A percentile compares a stretch with the other conserved stretches of the same genome.
These are phyloP conservation scores for Sordariomycetes sp. DNA, from an alignment of 2,329 filamentous ascomycete species.

Conservation along the genomic window DNA sequence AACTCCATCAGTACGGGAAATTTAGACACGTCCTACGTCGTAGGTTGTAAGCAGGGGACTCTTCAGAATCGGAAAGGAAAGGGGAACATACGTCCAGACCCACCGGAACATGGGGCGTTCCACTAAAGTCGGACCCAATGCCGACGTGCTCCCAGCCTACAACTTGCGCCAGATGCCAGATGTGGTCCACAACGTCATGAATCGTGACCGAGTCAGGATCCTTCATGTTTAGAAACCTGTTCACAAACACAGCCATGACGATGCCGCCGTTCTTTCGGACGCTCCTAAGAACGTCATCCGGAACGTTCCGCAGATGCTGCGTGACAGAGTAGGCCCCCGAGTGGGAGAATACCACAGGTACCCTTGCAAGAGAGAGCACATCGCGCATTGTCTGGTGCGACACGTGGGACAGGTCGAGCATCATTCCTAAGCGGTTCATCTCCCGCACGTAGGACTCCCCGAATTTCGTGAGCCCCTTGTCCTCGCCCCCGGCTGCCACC, in stretches of 20 bases:
- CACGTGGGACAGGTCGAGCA: constrained; percentile 20
- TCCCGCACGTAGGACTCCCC: constrained; percentile 17
- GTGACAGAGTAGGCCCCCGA: constrained; percentile 14
- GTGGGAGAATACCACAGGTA: constrained; percentile 21
- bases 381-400: constrained; percentile 13
- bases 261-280: constrained; percentile 24
- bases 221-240: constrained; percentile 14
- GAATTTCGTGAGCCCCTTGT: constrained; percentile 16
- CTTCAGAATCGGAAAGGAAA: background rate
- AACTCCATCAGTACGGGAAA: constrained; percentile 11
- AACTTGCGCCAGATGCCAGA: constrained; percentile 8
- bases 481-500: constrained; percentile 11
- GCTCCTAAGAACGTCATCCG: constrained; percentile 23
- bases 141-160: constrained; percentile 19
- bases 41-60: background rate
- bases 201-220: constrained; percentile 13
- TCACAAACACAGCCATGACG: constrained; percentile 26
- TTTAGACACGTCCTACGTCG: constrained; percentile 8
- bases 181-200: constrained; percentile 16
- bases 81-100: constrained; percentile 8
- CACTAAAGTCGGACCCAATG: constrained; percentile 16
- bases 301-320: constrained; percentile 22
- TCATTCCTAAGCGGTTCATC: constrained; percentile 22
- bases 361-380: constrained; percentile 13
- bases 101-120: constrained; percentile 9